A percentile compares a stretch with the other conserved stretches of the same genome.
Evolutionary conservation across 2,329 filamentous ascomycete species (phyloP).

Genomic region (Neocucurbitaria cava): DNA sequence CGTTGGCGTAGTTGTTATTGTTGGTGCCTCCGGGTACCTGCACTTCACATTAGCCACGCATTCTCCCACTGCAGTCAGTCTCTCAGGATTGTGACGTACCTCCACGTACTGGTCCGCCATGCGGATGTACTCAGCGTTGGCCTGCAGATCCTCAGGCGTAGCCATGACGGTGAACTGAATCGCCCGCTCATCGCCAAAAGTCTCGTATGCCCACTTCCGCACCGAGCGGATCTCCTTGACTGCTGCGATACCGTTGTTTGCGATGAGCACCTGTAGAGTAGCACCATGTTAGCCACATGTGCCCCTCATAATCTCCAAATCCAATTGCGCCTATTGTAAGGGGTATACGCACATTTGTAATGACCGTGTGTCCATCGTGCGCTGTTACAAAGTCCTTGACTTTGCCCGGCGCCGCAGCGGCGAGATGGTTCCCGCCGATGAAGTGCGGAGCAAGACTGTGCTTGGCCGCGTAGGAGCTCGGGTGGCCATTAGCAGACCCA

Average conservation of each 20-base stretch:
- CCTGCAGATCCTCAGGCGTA: slow-evolving; percentile 94
- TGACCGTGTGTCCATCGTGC: slow-evolving; percentile 95
- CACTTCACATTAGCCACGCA: slow-evolving; percentile 26
- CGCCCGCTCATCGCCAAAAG: slow-evolving; percentile 95
- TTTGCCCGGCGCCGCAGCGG: slow-evolving; percentile 79
- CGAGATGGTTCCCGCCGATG: slow-evolving; percentile 90
- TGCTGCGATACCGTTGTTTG: slow-evolving; percentile 99
- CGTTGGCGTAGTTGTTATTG: slow-evolving; percentile 99
- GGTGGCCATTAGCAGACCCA: slow-evolving; percentile 59
- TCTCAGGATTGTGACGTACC: slow-evolving; percentile 49
- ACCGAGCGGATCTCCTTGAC: slow-evolving; percentile 99
- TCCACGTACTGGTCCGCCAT: slow-evolving; percentile 99
- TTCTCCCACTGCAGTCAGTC: slow-evolving; percentile 2
- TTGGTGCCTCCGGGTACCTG: slow-evolving; percentile 95
- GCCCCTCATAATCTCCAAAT: background rate
- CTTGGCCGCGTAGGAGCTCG: slow-evolving; percentile 77
- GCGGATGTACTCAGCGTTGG: slow-evolving; percentile 98
- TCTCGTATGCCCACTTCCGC: slow-evolving; percentile 99
- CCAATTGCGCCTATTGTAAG: background rate
- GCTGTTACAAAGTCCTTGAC: slow-evolving; percentile 95
- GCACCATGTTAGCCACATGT: slow-evolving; percentile 26
- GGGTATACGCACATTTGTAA: slow-evolving; percentile 80
- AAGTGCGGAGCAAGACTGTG: slow-evolving; percentile 90
- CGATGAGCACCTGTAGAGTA: slow-evolving; percentile 83
- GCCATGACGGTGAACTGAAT: slow-evolving; percentile 99